Base-by-base conservation (phyloP, 2,329 filamentous ascomycete genomes). In the Apiospora rasikravindrae region DNA sequence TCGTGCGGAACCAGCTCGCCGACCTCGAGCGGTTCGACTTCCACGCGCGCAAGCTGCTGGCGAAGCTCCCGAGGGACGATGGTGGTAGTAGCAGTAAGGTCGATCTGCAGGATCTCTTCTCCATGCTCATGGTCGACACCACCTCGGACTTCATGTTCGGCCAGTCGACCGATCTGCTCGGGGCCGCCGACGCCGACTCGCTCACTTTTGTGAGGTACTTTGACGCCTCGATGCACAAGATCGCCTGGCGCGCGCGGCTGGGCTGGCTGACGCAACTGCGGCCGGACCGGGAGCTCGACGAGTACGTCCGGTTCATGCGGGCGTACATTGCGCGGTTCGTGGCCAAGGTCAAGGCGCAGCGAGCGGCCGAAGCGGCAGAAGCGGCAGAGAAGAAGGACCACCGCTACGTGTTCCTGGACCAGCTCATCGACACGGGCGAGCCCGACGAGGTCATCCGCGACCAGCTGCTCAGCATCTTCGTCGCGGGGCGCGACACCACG, bases 1-100 rank as follows among this genome's bases (percentile, higher is more conserved):
- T 89, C 73, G 83, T 85, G 24, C 81, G 86, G 24, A 84, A 87
- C 72, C 86, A 89, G 79, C 84, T 89, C 47, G 90, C 91, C 47
- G 92, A 96, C 79, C 85, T 96, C 33, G 85, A 90, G 49, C 89
- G 91, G 66, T 91, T 94, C 75, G 93, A 95, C 78, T 84, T 86
- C 24, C 93, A 96, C 79, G 86, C 93, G 16, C 83, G 88, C 71
- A 85, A 89, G 51, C 83, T 91, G 61, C 82, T 94, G 69, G 82
- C 88, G 42, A 85, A 86, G 6, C 86, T 94, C 0, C 80, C 77
- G 16, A 85, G 91, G 76, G 86, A 89, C n/a, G n/a, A n/a, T n/a
- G n/a, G n/a, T n/a, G n/a, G n/a, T 68, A 80, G 81, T 2, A 84
- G 82, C 0, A 45, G 19, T 1, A 4, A 13, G 44, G 84, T 94